Conservation (phyloP, 208 protist genomes). For the Leishmania lainsoni region DNA sequence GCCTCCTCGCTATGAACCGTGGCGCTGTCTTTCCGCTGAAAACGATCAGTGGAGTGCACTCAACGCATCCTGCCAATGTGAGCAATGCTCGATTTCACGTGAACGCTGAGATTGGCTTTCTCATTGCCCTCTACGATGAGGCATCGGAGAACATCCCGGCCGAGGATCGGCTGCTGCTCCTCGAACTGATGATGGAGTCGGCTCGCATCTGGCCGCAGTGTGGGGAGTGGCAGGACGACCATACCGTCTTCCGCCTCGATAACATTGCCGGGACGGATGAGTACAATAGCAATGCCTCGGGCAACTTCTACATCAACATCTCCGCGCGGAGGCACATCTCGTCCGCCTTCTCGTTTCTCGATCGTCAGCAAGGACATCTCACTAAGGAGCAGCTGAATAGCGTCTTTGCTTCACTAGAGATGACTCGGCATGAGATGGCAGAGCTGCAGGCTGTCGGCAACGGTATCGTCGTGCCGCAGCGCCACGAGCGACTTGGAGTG, state of each 20-base stretch:
- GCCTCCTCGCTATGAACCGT: conserved; percentile 54
- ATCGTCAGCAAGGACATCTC: conserved; percentile 51
- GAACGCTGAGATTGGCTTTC: conserved; percentile 84
- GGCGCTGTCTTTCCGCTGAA: conserved; percentile 79
- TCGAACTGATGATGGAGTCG: conserved; percentile 90
- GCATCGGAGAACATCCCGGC: conserved; percentile 51
- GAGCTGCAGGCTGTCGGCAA: conserved; percentile 53
- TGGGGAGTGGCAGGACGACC: conserved; percentile 82
- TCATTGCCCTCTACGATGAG: conserved; percentile 76
- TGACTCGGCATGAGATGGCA: conserved; percentile 67
- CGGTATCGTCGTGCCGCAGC: conserved; percentile 59
- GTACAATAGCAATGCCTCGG: conserved; percentile 77
- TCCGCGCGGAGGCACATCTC: conserved; percentile 84
- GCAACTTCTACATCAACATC: conserved; percentile 91
- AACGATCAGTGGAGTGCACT: conserved; percentile 72
- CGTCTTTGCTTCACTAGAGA: conserved; percentile 61
- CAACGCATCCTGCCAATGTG: conserved; percentile 44
- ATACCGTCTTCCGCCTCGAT: conserved; percentile 79
- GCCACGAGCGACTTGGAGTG: conserved; percentile 66
- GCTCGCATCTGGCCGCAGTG: conserved; percentile 84
- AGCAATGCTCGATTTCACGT: conserved; percentile 75
- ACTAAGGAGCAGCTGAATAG: conserved; percentile 42
- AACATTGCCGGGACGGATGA: conserved; percentile 85
- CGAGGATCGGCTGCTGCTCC: conserved; percentile 63
- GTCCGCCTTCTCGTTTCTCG: conserved; percentile 54